Base-by-base conservation (phyloP, 2,329 filamentous ascomycete genomes). In the Alternaria gaisen region DNA sequence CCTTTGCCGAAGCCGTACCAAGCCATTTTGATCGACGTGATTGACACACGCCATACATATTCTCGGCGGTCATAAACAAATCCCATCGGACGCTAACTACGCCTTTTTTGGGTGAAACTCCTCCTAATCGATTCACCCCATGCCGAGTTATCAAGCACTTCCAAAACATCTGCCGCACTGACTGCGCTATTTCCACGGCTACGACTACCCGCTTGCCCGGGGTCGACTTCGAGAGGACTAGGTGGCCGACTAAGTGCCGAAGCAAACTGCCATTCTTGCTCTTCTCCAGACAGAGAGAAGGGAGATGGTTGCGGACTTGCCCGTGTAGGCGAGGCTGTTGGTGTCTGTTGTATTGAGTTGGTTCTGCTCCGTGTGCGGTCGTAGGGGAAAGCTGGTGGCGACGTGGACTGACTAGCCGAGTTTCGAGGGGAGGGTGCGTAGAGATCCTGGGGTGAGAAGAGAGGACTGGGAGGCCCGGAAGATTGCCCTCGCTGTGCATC, bases 51-150 rank as follows among this genome's bases (percentile, higher is more conserved):
- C 51, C 56, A 57, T 60, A 43, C 58, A 43, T 53, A 55, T 60
- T 51, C 51, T 50, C 51, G 36, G 44, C 56, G 42, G n/a, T 28
- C 54, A 38, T 47, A 14, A 24, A 51, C 32, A 50, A 20, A 53
- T 52, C 38, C 32, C 41, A 44, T 26, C 51, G 28, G 26, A 38
- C 14, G 26, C 57, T 56, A 69, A 30, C 69, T 67, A 24, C 73
- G 68, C 52, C 86, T 82, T 71, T 83, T 84, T 72, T 83, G 86
- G 54, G 93, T 97, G 69, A 95, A 93, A 80, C 93, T 97, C 64
- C 93, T 86, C 65, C 93, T 86, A 66, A 97, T 93, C 82, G 92
- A 97, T 80, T 97, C 92, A 53, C 94, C 92, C 94, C 94, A 98
- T 16, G 91, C 90, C 18, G 92, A 95, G 72, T 94, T 91, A 72